Base-by-base conservation (phyloP, 331 rosid species). In the Prunus yedoensis region DNA sequence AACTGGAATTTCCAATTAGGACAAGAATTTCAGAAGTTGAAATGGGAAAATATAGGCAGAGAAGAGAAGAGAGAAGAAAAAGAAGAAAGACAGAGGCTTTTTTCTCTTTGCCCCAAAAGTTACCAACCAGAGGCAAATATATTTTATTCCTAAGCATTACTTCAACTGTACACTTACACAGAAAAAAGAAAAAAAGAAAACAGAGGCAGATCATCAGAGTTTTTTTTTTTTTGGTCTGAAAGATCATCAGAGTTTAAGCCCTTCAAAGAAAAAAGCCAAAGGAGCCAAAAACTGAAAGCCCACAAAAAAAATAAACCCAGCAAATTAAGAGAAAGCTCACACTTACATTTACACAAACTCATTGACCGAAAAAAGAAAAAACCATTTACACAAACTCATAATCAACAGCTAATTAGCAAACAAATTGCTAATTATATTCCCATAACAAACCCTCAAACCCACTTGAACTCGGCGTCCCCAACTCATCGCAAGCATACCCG, bases 191-290 rank as follows among this genome's bases (percentile, higher is more conserved):
- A 58, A n/a, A 74, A 9, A 46, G 23, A 38, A 10, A n/a, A 18
- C 4, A 74, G 21, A 52, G 23, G 16, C 78, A 70, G 58, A 47
- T 4, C 3, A n/a, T 28, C 50, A 28, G 74, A 27, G 67, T 79
- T 76, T 60, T 27, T 27, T 21, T 23, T 27, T 27, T 27, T 27
- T 2, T 1, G 28, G 28, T 27, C 28, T 27, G 28, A 27, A 27
- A 70, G 58, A 47, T 4, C 3, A n/a, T 28, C 50, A 28, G 74
- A 20, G 67, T 79, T 76, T 60, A 76, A 82, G 87, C 81, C 90
- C 80, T 86, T 79, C 57, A 75, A 72, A 83, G 76, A 38, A 47
- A 88, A 91, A 88, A 93, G 81, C 62, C 69, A 74, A 66, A 88
- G 83, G 90, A 85, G 87, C 86, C 49, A 45, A 68, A 72, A 38